Percentiles rank a stretch among this genome's conserved stretches.
Evolutionary conservation across 2,329 filamentous ascomycete genomes (phyloP).

Genomic region (Aspergillus ochraceus): DNA sequence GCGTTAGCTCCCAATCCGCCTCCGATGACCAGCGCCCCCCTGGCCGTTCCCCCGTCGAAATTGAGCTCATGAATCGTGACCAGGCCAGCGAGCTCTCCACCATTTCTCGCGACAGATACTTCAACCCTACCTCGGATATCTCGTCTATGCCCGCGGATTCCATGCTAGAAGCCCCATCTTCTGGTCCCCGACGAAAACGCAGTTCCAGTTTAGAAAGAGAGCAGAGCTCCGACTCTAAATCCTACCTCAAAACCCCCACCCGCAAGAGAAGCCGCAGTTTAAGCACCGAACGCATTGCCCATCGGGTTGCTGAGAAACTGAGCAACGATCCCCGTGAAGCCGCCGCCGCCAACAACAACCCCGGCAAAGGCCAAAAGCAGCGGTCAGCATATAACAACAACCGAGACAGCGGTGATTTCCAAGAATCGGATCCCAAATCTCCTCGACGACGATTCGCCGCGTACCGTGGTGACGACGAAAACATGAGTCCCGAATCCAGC

Average conservation of each 20-base stretch:
- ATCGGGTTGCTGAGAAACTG: slow-evolving; percentile 69
- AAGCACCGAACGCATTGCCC: slow-evolving; percentile 66
- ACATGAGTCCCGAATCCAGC: slow-evolving; percentile 61
- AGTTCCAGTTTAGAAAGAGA: slow-evolving; percentile 53
- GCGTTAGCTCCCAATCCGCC: slow-evolving; percentile 71
- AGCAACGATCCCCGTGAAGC: slow-evolving; percentile 51
- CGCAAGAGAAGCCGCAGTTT: slow-evolving; percentile 62
- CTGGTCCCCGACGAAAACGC: slow-evolving; percentile 47
- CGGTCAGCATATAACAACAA: slow-evolving; percentile 38
- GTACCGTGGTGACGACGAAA: slow-evolving; percentile 49
- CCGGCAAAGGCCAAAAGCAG: slow-evolving; percentile 43
- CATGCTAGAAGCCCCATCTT: slow-evolving; percentile 60
- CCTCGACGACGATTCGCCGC: slow-evolving; percentile 51
- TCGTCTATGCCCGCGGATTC: slow-evolving; percentile 77
- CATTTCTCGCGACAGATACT: slow-evolving; percentile 62
- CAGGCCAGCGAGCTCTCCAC: slow-evolving; percentile 66
- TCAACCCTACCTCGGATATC: slow-evolving; percentile 76
- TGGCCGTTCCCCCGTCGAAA: slow-evolving; percentile 73
- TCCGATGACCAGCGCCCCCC: slow-evolving; percentile 74
- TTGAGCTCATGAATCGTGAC: slow-evolving; percentile 74
- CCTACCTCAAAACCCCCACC: slow-evolving; percentile 60
- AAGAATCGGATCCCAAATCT: slow-evolving; percentile 47
- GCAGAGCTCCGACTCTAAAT: slow-evolving; percentile 32
- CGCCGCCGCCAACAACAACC: slow-evolving; percentile 42
- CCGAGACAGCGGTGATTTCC: slow-evolving; percentile 47